Conservation (phyloP, 1,284 basidiomycete genomes). For the Cryptococcus floricola region DNA sequence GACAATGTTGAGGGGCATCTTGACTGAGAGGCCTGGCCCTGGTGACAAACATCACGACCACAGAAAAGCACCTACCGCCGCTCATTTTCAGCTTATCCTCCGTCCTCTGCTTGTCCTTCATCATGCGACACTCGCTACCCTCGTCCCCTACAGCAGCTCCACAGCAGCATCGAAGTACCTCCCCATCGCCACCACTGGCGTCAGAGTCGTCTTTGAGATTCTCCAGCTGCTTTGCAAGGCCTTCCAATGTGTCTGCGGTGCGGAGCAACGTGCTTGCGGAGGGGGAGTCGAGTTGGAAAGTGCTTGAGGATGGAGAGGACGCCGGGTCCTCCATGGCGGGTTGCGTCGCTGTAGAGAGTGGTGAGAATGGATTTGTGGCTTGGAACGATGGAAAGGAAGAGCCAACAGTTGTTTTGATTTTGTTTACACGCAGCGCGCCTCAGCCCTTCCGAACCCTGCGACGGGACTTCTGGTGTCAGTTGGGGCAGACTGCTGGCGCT, state of each 20-base stretch:
- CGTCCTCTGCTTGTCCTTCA: constrained; percentile 62
- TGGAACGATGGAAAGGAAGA: background rate
- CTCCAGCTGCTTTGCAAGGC: constrained; percentile 33
- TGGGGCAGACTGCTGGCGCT: no score
- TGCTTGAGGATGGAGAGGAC: background rate
- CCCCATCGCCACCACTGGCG: background rate
- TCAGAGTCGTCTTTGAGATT: constrained; percentile 16
- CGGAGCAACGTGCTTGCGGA: constrained; percentile 32
- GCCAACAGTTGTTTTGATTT: background rate
- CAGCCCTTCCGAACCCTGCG: no score
- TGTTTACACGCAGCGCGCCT: no score
- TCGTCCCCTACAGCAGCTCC: constrained; percentile 6
- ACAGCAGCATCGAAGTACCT: constrained; percentile 30
- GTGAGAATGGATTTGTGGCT: background rate
- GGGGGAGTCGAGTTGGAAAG: constrained; percentile 23
- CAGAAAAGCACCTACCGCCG: constrained; percentile 60
- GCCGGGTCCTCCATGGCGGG: constrained; percentile 1
- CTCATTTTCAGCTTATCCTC: constrained; percentile 73
- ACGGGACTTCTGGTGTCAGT: no score
- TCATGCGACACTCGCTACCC: constrained; percentile 34
- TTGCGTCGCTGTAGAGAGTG: background rate
- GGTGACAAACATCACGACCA: background rate
- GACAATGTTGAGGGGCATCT: no score
- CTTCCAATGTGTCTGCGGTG: constrained; percentile 41
- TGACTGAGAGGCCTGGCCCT: no score